Percentiles rank a stretch among this genome's conserved stretches.
These are phyloP conservation scores for Phlyctochytrium planicorne DNA, from an alignment of 192 early-diverging fungal species.

Conservation along the genomic window DNA sequence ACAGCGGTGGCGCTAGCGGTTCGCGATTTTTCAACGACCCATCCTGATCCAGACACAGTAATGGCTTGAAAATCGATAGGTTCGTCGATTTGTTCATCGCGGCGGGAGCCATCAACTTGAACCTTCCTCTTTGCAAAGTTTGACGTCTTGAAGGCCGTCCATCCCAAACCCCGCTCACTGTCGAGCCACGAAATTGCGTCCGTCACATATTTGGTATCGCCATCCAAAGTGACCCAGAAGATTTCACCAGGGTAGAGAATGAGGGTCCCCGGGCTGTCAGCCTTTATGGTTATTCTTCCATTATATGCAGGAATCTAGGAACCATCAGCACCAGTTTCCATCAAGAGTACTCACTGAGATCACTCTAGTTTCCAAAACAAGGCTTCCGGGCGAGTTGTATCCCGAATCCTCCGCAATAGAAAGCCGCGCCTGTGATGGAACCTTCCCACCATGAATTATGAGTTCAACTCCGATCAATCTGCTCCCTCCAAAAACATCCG, in stretches of 20 bases:
- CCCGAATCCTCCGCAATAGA: slow-evolving; percentile 19
- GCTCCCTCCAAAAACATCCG: no score
- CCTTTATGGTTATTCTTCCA: slow-evolving; percentile 23
- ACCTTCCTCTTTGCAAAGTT: background rate
- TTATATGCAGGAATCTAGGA: no score
- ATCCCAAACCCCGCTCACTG: slow-evolving; percentile 12
- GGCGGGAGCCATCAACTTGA: background rate
- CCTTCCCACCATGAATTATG: no score
- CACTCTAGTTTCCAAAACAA: slow-evolving; percentile 16
- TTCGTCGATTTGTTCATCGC: no score
- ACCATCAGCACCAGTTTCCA: no score
- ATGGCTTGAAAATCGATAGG: background rate
- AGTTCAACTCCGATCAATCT: no score
- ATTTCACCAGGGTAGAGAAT: slow-evolving; percentile 23
- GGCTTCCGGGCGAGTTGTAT: slow-evolving; percentile 10
- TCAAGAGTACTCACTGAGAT: no score
- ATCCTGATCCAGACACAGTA: background rate
- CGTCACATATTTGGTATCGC: no score
- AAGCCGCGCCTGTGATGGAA: no score
- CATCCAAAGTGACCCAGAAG: no score
- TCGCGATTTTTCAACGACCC: slow-evolving; percentile 15
- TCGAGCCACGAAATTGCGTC: slow-evolving; percentile 22
- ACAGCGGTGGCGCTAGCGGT: slow-evolving; percentile 12
- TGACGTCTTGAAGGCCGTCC: slow-evolving; percentile 20
- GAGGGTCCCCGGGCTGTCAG: slow-evolving; percentile 2